A percentile compares a stretch with the other conserved stretches of the same genome.
These are phyloP conservation scores for Trichosphaerium sp. DNA, from an alignment of 78 protist species.

Conservation along the genomic window DNA sequence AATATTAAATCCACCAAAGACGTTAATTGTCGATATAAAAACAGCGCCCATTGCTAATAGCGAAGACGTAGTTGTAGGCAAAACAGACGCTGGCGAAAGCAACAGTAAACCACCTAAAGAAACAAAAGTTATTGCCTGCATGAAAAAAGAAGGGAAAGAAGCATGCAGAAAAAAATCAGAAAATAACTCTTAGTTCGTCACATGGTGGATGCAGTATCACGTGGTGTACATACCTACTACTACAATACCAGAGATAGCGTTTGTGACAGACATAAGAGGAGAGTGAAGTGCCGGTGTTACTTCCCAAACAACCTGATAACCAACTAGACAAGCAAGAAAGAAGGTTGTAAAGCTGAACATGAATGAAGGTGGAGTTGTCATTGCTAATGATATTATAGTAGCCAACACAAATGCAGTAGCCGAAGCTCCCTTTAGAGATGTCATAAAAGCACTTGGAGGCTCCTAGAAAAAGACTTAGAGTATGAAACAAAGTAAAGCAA, in stretches of 20 bases:
- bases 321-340: slow-evolving; percentile 66
- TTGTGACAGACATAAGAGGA: slow-evolving; percentile 95
- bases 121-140: too few species aligned
- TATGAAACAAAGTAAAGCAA: too few species aligned
- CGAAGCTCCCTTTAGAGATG: too few species aligned
- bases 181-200: too few species aligned
- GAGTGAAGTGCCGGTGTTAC: slow-evolving; percentile 96
- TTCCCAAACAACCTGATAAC: slow-evolving; percentile 84
- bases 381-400: slow-evolving; percentile 13
- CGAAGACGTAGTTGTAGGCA: slow-evolving; percentile 13
- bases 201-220: too few species aligned
- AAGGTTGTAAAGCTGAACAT: slow-evolving; percentile 56
- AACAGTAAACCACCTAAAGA: slow-evolving; percentile 88
- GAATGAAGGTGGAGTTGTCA: slow-evolving; percentile 34
- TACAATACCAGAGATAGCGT: slow-evolving; percentile 94
- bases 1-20: slow-evolving; percentile 91
- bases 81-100: slow-evolving; percentile 48
- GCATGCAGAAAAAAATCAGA: too few species aligned
- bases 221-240: too few species aligned
- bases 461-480: too few species aligned
- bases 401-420: too few species aligned
- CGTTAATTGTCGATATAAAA: slow-evolving; percentile 75
- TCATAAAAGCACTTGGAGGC: too few species aligned
- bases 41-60: slow-evolving; percentile 64
- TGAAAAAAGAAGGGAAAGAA: too few species aligned